Base-by-base conservation (phyloP, 345 rosid genomes). In the Geranium brycei region DNA sequence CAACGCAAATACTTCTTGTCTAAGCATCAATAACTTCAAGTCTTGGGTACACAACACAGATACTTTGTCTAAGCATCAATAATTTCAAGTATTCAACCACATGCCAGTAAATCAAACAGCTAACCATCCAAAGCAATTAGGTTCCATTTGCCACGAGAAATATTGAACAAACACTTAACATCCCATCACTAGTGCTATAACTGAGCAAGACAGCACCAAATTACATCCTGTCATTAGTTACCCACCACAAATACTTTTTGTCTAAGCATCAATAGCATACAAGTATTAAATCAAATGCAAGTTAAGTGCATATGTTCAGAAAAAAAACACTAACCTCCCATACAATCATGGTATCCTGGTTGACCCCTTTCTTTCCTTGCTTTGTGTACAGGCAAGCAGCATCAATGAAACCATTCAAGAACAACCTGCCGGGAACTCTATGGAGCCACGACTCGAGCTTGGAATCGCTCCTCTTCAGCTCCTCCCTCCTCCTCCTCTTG, bases 391-490 rank as follows among this genome's bases (percentile, higher is more conserved):
- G 3, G 41, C 41, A 35, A 35, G 78, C 71, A 32, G 67, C 64
- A 41, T 67, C 68, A 17, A 69, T 71, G 12, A 75, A 75, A 23
- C 78, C 78, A 57, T 75, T 75, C 63, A 70, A 51, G 59, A 75
- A 75, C 66, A 75, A 60, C 66, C 72, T 75, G 10, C 75, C 78
- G 0, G 75, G 78, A 67, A 75, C 71, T 60, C 78, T 67, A 31
- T 75, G 78, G n/a, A 75, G 68, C 19, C 66, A 73, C 40, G 66
- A 71, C 41, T 75, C 72, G 62, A 68, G 67, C 60, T 74, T 47
- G 28, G 64, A 64, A 14, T 71, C 75, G 51, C 17, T 35, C 41
- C 41, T 53, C 64, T 72, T 13, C 31, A 72, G 67, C 47, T 64
- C 71, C 19, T 51, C 65, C 40, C 69, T 38, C 66, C 61, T 75